phyloP scores from a whole-genome alignment of 1,284 basidiomycete genomes.

The Ceratobasidium papillatum region DNA sequence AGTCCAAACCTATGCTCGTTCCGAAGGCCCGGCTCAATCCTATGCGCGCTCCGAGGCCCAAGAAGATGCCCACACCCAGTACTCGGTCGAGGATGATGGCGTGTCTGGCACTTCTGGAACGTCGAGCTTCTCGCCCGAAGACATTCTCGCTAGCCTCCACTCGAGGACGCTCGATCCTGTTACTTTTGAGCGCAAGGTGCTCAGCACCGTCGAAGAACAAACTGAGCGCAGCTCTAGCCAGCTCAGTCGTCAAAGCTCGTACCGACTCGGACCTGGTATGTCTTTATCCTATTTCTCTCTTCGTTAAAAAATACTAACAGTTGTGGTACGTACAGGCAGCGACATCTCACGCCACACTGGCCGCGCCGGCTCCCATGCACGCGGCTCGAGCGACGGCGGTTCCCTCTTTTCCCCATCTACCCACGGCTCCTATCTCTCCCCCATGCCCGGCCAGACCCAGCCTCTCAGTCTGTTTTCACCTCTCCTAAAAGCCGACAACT shows the following conservation, averaged over 20 bases:
- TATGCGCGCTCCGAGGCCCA: slow-evolving; percentile 22
- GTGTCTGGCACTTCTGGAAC: slow-evolving; percentile 6
- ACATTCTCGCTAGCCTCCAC: slow-evolving; percentile 43
- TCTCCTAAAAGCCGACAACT: not conserved
- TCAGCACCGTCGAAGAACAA: slow-evolving; percentile 70
- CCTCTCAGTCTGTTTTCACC: not conserved
- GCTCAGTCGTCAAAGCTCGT: slow-evolving; percentile 15
- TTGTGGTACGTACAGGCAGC: slow-evolving; percentile 12
- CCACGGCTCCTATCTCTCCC: slow-evolving; percentile 26
- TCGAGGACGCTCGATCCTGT: slow-evolving; percentile 50
- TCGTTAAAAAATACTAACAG: not conserved
- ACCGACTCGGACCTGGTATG: slow-evolving; percentile 48
- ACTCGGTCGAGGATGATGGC: slow-evolving; percentile 26
- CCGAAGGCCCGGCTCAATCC: not conserved
- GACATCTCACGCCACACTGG: slow-evolving; percentile 12
- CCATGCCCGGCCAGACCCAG: not conserved
- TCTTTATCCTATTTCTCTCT: slow-evolving; percentile 47
- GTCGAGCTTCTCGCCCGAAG: slow-evolving; percentile 38
- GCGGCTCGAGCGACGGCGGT: slow-evolving; percentile 13
- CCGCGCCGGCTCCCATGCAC: slow-evolving; percentile 28
- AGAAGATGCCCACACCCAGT: slow-evolving; percentile 24
- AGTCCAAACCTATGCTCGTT: slow-evolving; percentile 7
- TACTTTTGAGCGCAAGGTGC: slow-evolving; percentile 54
- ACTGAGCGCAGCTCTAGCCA: slow-evolving; percentile 62
- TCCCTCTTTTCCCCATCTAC: slow-evolving; percentile 30